These are phyloP conservation scores for Craspedostauros australis DNA, from an alignment of 108 stramenopile species.

Conservation along the genomic window DNA sequence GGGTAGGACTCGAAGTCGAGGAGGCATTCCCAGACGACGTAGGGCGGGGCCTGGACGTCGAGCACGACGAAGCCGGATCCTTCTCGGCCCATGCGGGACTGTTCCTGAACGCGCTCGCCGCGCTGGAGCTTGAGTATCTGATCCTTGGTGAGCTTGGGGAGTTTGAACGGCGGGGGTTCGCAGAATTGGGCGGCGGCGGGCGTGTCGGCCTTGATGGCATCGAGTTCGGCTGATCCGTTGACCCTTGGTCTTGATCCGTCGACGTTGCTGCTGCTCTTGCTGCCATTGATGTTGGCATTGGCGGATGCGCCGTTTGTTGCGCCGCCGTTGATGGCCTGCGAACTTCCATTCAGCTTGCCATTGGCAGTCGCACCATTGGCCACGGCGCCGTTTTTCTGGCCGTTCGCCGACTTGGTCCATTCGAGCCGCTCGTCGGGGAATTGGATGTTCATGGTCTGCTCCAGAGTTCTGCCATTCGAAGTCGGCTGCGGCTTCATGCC, in stretches of 20 bases:
- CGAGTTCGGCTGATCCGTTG: constrained; percentile 41
- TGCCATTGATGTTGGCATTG: constrained; percentile 5
- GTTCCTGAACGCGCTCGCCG: constrained; percentile 76
- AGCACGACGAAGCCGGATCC: constrained; percentile 81
- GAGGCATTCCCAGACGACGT: constrained; percentile 79
- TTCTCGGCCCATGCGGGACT: constrained; percentile 80
- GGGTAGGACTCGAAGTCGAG: constrained; percentile 85
- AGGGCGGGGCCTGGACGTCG: constrained; percentile 73
- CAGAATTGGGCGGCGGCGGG: constrained; percentile 30
- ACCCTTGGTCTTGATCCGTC: constrained; percentile 4
- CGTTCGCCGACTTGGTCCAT: too few species aligned
- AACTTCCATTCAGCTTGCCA: too few species aligned
- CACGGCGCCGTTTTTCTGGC: too few species aligned
- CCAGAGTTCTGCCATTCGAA: neutral
- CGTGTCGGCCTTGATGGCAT: constrained; percentile 37
- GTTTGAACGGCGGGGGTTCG: constrained; percentile 65
- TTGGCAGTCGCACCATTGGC: too few species aligned
- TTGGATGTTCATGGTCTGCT: too few species aligned
- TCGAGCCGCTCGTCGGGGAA: too few species aligned
- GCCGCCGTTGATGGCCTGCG: neutral
- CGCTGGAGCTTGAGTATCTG: constrained; percentile 35
- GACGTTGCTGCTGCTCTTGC: neutral
- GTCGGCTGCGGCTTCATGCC: too few species aligned
- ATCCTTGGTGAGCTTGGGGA: constrained; percentile 46
- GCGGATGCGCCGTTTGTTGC: constrained; percentile 3